Conservation (phyloP, 768 basidiomycete genomes). For the Boletales sp. region DNA sequence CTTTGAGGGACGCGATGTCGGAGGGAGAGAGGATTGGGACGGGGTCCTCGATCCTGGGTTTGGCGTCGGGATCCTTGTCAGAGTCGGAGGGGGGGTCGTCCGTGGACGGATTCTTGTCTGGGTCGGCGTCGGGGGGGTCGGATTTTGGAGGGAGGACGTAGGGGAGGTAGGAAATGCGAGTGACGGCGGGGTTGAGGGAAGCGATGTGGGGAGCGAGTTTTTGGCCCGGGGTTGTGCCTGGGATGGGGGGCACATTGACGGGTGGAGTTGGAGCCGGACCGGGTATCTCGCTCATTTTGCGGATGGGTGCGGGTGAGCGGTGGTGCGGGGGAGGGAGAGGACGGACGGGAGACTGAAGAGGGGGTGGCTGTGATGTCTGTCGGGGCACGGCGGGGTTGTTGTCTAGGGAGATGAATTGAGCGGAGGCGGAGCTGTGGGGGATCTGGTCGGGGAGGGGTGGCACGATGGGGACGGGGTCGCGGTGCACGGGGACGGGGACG, state of each 20-base stretch:
- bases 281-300: slow-evolving; percentile 19
- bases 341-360: slow-evolving; percentile 25
- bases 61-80: slow-evolving; percentile 20
- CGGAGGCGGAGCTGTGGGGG: background rate
- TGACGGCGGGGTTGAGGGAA: slow-evolving; percentile 30
- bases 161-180: slow-evolving; percentile 28
- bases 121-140: slow-evolving; percentile 18
- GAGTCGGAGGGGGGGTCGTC: slow-evolving; percentile 7
- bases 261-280: slow-evolving; percentile 10
- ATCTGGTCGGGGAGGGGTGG: too few relatives aligned
- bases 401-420: slow-evolving; percentile 22
- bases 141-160: slow-evolving; percentile 17
- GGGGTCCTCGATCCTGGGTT: slow-evolving; percentile 22
- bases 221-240: slow-evolving; percentile 26
- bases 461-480: too few relatives aligned
- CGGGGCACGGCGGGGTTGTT: slow-evolving; percentile 16
- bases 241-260: slow-evolving; percentile 21
- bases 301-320: slow-evolving; percentile 19
- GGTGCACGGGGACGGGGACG: too few relatives aligned
- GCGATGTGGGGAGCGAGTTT: slow-evolving; percentile 33
- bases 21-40: slow-evolving; percentile 24
- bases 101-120: slow-evolving; percentile 21
- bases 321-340: slow-evolving; percentile 17
- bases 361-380: slow-evolving; percentile 25
- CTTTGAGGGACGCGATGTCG: slow-evolving; percentile 33